Conservation (phyloP, 306 rosid genomes). For the Lupinus albus region DNA sequence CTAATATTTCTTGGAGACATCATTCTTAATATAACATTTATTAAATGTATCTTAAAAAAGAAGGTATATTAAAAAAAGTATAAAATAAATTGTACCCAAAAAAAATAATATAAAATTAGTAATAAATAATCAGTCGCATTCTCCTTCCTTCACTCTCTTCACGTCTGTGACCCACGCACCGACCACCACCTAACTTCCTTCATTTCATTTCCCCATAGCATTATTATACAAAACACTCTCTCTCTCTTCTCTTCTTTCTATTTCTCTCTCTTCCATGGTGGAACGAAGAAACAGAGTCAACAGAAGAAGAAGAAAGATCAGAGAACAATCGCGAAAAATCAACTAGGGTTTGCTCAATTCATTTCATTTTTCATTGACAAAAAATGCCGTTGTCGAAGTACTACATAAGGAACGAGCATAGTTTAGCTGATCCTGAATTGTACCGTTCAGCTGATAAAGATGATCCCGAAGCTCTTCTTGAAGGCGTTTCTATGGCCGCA, state of each 20-base stretch:
- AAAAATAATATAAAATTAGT: too few relatives aligned
- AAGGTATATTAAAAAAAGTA: too few relatives aligned
- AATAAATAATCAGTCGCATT: neutral
- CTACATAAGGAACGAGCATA: slow-evolving; percentile 78
- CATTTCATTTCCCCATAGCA: slow-evolving; percentile 41
- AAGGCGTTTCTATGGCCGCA: slow-evolving; percentile 97
- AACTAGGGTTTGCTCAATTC: slow-evolving; percentile 34
- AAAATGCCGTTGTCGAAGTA: slow-evolving; percentile 84
- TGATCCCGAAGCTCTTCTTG: slow-evolving; percentile 95
- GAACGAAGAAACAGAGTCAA: slow-evolving; percentile 49
- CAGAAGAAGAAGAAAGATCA: slow-evolving; percentile 32
- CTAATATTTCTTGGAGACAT: too few relatives aligned
- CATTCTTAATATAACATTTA: too few relatives aligned
- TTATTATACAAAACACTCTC: neutral
- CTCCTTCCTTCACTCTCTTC: slow-evolving; percentile 39
- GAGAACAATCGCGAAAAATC: neutral
- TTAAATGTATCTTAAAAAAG: too few relatives aligned
- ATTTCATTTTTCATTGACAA: too few relatives aligned
- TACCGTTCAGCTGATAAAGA: slow-evolving; percentile 87
- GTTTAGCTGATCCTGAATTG: slow-evolving; percentile 91
- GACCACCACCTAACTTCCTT: slow-evolving; percentile 50
- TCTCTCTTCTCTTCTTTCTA: neutral
- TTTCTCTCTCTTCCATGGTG: slow-evolving; percentile 53
- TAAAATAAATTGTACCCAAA: too few relatives aligned
- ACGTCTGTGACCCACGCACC: slow-evolving; percentile 48